These are phyloP conservation scores for Aleurites moluccanus DNA, from an alignment of 441 rosid species.

Conservation along the genomic window DNA sequence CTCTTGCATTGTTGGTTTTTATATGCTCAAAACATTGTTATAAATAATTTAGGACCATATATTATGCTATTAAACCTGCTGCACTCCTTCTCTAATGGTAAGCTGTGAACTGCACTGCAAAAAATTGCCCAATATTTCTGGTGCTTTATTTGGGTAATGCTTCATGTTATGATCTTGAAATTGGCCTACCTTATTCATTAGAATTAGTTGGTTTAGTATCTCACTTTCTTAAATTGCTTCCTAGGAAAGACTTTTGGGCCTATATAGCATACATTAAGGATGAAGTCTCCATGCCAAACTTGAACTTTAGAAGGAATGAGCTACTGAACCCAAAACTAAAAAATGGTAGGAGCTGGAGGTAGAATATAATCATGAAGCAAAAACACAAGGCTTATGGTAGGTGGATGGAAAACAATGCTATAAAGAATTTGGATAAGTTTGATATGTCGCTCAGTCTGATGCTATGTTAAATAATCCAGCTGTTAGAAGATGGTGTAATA, in stretches of 20 bases:
- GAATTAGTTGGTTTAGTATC: neutral
- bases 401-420: neutral
- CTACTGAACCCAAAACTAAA: neutral
- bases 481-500: neutral
- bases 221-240: neutral
- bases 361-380: constrained; percentile 1
- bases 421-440: neutral
- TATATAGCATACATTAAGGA: neutral
- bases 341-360: neutral
- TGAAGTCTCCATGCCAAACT: neutral
- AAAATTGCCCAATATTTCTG: neutral
- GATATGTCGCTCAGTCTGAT: neutral
- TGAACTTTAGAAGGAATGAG: neutral
- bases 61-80: neutral
- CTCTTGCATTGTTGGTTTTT: neutral
- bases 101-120: neutral
- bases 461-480: neutral
- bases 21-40: neutral
- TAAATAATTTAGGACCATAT: neutral
- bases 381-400: neutral
- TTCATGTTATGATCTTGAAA: constrained; percentile 5
- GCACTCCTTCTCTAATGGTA: neutral
- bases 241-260: neutral
- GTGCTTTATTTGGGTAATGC: neutral
- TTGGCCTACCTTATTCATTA: neutral